Conservation (phyloP, 129 eudicot genomes). For the Tagetes patula region DNA sequence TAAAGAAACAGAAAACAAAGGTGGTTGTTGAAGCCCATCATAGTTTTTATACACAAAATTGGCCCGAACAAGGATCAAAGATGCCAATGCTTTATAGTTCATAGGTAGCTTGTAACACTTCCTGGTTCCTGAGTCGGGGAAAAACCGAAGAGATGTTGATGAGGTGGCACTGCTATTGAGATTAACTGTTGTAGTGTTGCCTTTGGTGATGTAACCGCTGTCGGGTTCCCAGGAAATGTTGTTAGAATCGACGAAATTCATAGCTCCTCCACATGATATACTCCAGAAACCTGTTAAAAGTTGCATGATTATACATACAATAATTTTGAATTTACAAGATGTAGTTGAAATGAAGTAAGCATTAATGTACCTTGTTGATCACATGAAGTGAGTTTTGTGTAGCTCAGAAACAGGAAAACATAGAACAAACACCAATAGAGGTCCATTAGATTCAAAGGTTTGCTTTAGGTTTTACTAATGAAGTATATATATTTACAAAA, state of each 20-base stretch:
- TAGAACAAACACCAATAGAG: slow-evolving; percentile 31
- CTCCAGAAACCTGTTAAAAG: slow-evolving; percentile 78
- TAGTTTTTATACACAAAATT: slow-evolving; percentile 76
- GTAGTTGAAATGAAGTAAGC: slow-evolving; percentile 1
- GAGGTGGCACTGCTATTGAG: slow-evolving; percentile 43
- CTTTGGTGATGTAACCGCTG: slow-evolving; percentile 43
- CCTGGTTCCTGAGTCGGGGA: slow-evolving; percentile 57
- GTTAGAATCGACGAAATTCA: slow-evolving; percentile 59
- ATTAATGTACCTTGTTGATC: slow-evolving; percentile 61
- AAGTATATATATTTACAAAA: not conserved
- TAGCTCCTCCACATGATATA: slow-evolving; percentile 74
- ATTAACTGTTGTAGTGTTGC: slow-evolving; percentile 48
- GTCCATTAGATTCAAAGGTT: slow-evolving; percentile 48
- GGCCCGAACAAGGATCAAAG: slow-evolving; percentile 60
- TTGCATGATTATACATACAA: slow-evolving; percentile 16
- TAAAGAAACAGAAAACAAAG: slow-evolving; percentile 70
- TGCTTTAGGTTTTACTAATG: slow-evolving; percentile 1
- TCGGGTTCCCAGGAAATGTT: slow-evolving; percentile 85
- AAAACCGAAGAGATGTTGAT: slow-evolving; percentile 61
- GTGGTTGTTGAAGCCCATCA: slow-evolving; percentile 69
- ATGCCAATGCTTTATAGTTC: slow-evolving; percentile 34
- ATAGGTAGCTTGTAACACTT: slow-evolving; percentile 76
- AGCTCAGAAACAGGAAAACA: slow-evolving; percentile 33
- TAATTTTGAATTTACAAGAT: not conserved
- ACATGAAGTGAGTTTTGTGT: slow-evolving; percentile 26